Conservation (phyloP, 441 rosid species). For the Biscutella laevigata region DNA sequence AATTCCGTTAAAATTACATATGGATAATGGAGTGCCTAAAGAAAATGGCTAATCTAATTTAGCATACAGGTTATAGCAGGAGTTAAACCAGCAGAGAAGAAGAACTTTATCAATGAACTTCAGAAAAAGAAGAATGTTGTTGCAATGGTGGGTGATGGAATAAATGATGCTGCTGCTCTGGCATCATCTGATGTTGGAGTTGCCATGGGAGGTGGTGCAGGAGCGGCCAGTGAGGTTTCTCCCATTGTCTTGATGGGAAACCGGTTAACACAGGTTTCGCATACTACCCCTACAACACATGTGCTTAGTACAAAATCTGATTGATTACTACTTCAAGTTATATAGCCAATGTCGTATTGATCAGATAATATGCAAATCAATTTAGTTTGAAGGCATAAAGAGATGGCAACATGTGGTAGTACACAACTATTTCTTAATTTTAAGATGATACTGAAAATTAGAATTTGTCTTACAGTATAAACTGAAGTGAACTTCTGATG, state of each 20-base stretch:
- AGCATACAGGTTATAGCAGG: constrained; percentile 62
- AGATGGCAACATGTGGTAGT: background rate
- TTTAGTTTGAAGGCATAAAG: background rate
- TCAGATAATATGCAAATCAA: background rate
- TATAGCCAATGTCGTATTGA: background rate
- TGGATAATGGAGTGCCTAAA: background rate
- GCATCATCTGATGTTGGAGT: constrained; percentile 86
- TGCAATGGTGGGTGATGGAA: constrained; percentile 98
- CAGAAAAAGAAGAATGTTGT: constrained; percentile 60
- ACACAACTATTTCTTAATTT: background rate
- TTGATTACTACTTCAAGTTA: background rate
- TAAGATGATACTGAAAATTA: background rate
- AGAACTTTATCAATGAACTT: constrained; percentile 59
- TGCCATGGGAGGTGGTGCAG: constrained; percentile 92
- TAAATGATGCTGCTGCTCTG: constrained; percentile 96
- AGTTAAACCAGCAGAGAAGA: constrained; percentile 80
- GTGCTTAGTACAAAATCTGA: background rate
- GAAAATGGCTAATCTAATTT: constrained; percentile 2
- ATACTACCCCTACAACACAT: background rate
- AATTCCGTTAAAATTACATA: background rate
- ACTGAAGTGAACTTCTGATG: background rate
- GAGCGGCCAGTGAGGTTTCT: constrained; percentile 95
- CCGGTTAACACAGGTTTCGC: constrained; percentile 71
- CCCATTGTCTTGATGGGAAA: constrained; percentile 88
- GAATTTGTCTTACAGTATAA: background rate